Evolutionary conservation across 176 grass and related monocot species (phyloP).

Genomic region (Canna indica): DNA sequence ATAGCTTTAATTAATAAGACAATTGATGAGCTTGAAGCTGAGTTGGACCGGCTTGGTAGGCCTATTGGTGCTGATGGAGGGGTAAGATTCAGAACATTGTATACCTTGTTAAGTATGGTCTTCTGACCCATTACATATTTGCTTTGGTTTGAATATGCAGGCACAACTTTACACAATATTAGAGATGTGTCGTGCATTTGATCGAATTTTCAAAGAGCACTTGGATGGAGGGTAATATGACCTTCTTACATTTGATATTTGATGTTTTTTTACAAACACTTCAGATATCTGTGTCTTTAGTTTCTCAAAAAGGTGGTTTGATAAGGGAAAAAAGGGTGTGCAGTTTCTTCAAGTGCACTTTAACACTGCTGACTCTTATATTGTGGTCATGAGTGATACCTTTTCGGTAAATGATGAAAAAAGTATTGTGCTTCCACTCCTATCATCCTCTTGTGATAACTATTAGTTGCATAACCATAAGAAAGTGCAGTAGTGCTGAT

Average conservation of each 20-base stretch:
- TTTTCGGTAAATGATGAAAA: background rate
- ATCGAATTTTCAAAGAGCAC: conserved; percentile 97
- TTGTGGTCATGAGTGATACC: background rate
- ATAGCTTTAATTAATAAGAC: conserved; percentile 97
- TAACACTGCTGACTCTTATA: background rate
- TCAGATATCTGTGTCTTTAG: background rate
- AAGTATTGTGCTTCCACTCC: background rate
- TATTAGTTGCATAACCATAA: background rate
- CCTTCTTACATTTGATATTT: background rate
- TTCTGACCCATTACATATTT: background rate
- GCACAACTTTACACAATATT: conserved; percentile 98
- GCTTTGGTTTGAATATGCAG: conserved; percentile 30
- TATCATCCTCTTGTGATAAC: background rate
- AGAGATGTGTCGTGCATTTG: conserved; percentile 99
- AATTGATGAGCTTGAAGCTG: conserved; percentile 95
- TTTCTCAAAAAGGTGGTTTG: background rate
- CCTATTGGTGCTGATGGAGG: conserved; percentile 90
- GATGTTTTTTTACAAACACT: background rate
- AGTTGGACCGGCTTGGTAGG: conserved; percentile 85
- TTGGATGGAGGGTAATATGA: conserved; percentile 90
- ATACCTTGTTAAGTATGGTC: background rate
- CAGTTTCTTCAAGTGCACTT: background rate
- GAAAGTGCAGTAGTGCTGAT: background rate
- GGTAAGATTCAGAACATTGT: conserved; percentile 39
- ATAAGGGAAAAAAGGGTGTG: background rate